Base-by-base conservation (phyloP, 2,329 filamentous ascomycete genomes). In the Drechslera avenae region DNA sequence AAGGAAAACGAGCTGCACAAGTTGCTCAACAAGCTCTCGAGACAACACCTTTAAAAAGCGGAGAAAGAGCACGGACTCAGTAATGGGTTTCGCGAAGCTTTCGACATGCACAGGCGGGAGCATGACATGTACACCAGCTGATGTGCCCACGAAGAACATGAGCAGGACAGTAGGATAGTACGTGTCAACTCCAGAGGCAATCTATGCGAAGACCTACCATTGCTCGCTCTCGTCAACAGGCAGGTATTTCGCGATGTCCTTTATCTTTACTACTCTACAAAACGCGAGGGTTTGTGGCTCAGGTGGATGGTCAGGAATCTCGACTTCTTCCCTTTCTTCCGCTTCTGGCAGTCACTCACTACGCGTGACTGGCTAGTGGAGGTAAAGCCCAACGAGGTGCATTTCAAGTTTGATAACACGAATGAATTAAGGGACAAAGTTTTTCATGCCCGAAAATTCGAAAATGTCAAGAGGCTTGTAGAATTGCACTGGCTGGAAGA, bases 401-500 rank as follows among this genome's bases (percentile, higher is more conserved):
- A 32, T 7, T n/a, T 26, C 4, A 16, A 41, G 3, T 37, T 42
- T 8, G 19, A 33, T 13, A 6, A 21, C 3, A 12, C 26, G 7
- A 9, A 46, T 3, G 45, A 39, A 16, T 9, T 18, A 2, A 18
- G 14, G 8, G 47, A 42, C 7, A 18, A n/a, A 5, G 16, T 13
- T 5, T 28, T 30, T 9, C 44, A 42, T 18, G 17, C 4, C 4
- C 39, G 17, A 3, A 40, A 26, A 10, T 53, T 45, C 26, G 5
- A 32, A 4, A 13, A 44, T 7, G 42, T 44, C 16, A 39, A 31
- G 17, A 12, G 37, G 0, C 31, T 46, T 5, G 19, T 50, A 7
- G 37, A 50, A 3, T 17, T 51, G 21, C 52, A 51, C 30, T 54
- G 47, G 52, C 28, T 54, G 3, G 26, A 46, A 8, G 41, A 42